Evolutionary conservation across 2,329 filamentous ascomycete species (phyloP).

Genomic region (Aspergillus brunneoviolaceus): DNA sequence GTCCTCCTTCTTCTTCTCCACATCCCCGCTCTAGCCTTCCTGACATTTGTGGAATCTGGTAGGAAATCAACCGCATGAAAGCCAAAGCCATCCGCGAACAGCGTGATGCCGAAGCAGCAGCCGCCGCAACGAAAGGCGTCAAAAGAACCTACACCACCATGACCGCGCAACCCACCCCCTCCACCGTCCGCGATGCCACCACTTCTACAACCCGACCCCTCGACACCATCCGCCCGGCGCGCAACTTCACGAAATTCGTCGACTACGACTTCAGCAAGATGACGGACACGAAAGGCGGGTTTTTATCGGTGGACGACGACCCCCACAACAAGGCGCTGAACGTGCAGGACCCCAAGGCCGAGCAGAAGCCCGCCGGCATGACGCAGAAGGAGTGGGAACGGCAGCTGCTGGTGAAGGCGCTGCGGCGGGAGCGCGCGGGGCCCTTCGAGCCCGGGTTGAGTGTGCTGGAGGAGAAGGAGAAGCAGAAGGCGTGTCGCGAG

Average conservation of each 20-base stretch:
- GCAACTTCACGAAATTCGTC: constrained; percentile 90
- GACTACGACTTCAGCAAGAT: constrained; percentile 98
- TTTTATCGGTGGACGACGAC: constrained; percentile 87
- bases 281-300: constrained; percentile 96
- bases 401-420: constrained; percentile 68
- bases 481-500: constrained; percentile 76
- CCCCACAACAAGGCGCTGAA: constrained; percentile 79
- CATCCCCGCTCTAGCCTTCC: background rate
- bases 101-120: constrained; percentile 62
- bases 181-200: constrained; percentile 63
- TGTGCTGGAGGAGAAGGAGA: constrained; percentile 62
- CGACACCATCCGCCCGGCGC: constrained; percentile 67
- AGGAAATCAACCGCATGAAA: constrained; percentile 85
- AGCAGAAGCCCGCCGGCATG: constrained; percentile 81
- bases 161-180: constrained; percentile 57
- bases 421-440: constrained; percentile 72
- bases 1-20: constrained; percentile 9
- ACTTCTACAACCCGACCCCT: constrained; percentile 39
- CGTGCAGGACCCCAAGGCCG: constrained; percentile 50
- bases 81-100: constrained; percentile 83
- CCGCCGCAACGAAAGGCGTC: constrained; percentile 53
- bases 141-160: constrained; percentile 72
- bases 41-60: background rate
- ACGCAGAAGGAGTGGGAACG: constrained; percentile 88
- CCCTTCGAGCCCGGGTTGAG: constrained; percentile 89